Evolutionary conservation across 768 basidiomycete genomes (phyloP), one percentile per base, ranked within the genome.

Genomic region (Kwoniella heveanensis): DNA sequence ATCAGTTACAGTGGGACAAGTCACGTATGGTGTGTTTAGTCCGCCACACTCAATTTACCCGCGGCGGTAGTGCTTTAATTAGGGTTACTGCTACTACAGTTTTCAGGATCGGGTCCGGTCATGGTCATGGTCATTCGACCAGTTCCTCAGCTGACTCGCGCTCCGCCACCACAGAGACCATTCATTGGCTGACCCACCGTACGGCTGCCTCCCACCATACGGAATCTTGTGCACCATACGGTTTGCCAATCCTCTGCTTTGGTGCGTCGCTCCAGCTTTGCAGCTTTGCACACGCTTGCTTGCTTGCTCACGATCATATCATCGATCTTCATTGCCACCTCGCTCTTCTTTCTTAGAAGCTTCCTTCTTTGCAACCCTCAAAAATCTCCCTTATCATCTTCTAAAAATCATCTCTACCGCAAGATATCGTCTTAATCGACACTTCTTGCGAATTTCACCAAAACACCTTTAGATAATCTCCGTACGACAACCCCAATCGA

Each of bases 341-440:
- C 29, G 7, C 22, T 30, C 17, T 19, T 21, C n/a, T n/a, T n/a
- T n/a, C n/a, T n/a, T n/a, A n/a, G 53, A 30, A 32, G 12, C 24
- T 27, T 53, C 30, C 37, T 13, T 39, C 36, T 29, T 54, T 27
- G 44, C 47, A 29, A 62, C 54, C 60, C 60, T 62, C n/a, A 32
- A 52, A 30, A 6, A 29, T 44, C 26, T 60, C n/a, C n/a, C n/a
- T 21, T 25, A 24, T 32, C 25, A 60, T 32, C 58, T 60, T 52
- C 53, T 47, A 32, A 49, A 49, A 36, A 55, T 22, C 46, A 49
- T 55, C 54, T 44, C 39, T 62, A 54, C 17, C 53, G 60, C 60
- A 62, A 48, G 60, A 25, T 54, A 44, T 60, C 58, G 58, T 52
- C 58, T 10, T n/a, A 21, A 27, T 52, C 58, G 58, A 60, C 58